Conservation (phyloP, 345 rosid species). For the Excoecaria agallocha region DNA sequence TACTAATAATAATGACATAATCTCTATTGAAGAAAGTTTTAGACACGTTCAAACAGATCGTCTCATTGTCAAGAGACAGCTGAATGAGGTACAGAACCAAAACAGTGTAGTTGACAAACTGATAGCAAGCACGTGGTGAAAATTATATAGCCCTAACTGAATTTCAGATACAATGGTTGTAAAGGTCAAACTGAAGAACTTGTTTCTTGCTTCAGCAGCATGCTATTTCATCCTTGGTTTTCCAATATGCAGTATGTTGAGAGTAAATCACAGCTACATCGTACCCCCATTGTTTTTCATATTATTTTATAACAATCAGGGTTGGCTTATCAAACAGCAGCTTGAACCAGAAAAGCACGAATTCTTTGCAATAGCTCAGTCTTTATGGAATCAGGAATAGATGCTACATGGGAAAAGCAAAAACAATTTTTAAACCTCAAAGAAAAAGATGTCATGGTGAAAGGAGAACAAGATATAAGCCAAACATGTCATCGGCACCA, state of each 20-base stretch:
- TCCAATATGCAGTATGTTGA: neutral
- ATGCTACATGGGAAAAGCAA: conserved; percentile 43
- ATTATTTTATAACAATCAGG: neutral
- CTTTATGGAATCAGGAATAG: conserved; percentile 66
- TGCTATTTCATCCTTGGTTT: neutral
- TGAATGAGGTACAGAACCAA: neutral
- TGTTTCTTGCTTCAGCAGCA: neutral
- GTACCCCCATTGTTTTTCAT: too few species aligned
- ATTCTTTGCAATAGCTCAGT: conserved; percentile 68
- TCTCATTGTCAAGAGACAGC: neutral
- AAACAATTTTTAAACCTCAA: neutral
- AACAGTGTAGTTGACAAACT: neutral
- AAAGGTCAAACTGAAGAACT: neutral
- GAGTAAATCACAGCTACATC: neutral
- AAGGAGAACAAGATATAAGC: neutral
- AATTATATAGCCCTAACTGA: conserved; percentile 5
- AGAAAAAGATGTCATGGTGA: neutral
- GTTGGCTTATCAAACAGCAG: conserved; percentile 34
- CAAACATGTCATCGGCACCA: neutral
- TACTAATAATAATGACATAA: neutral
- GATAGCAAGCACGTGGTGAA: neutral
- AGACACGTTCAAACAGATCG: neutral
- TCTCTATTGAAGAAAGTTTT: neutral
- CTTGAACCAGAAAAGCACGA: conserved; percentile 45
- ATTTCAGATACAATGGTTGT: neutral